Conservation (phyloP, 495 filamentous ascomycete genomes). For the Penicillium paradoxum region DNA sequence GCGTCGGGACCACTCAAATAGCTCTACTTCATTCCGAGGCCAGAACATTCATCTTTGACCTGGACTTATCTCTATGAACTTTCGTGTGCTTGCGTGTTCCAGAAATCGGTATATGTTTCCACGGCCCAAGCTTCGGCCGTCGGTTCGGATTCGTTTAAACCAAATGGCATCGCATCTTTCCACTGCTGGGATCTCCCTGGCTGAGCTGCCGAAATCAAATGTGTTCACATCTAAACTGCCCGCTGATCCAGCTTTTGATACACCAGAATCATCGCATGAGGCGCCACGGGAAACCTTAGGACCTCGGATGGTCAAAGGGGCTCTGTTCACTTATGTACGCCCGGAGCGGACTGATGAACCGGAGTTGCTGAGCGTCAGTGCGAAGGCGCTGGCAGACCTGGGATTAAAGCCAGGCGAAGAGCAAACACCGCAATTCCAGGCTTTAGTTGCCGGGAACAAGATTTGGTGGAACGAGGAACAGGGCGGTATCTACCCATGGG, state of each 20-base stretch:
- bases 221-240: slow-evolving; percentile 75
- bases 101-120: slow-evolving; percentile 26
- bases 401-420: slow-evolving; percentile 64
- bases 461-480: slow-evolving; percentile 56
- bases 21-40: neutral
- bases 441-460: slow-evolving; percentile 74
- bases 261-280: slow-evolving; percentile 71
- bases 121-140: slow-evolving; percentile 3
- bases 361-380: slow-evolving; percentile 75
- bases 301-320: slow-evolving; percentile 78
- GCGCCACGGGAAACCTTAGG: slow-evolving; percentile 70
- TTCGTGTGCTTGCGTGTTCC: slow-evolving; percentile 1
- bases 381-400: slow-evolving; percentile 70
- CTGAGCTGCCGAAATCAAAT: slow-evolving; percentile 79
- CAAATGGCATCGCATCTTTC: slow-evolving; percentile 54
- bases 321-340: slow-evolving; percentile 85
- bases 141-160: slow-evolving; percentile 19
- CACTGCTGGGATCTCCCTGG: slow-evolving; percentile 44
- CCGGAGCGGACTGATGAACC: slow-evolving; percentile 65
- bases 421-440: slow-evolving; percentile 67
- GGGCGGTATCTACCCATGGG: slow-evolving; percentile 85
- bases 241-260: slow-evolving; percentile 73
- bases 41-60: neutral
- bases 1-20: neutral
- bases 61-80: slow-evolving; percentile 7